Evolutionary conservation across 2,329 filamentous ascomycete genomes (phyloP).

Genomic region (Fusarium nelsonii): DNA sequence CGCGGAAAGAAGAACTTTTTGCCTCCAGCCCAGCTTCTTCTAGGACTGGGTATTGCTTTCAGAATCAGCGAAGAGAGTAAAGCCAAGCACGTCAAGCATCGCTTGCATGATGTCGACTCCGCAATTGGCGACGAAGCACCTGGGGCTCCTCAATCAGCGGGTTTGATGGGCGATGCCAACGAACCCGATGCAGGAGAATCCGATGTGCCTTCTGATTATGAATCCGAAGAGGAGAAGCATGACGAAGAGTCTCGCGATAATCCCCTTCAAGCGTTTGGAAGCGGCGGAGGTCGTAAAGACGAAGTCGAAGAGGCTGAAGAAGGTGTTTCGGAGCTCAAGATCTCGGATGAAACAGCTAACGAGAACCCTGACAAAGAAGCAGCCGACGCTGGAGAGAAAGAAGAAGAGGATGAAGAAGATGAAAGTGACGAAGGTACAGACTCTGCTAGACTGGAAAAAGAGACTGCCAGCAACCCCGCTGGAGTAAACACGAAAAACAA

Average conservation of each 20-base stretch:
- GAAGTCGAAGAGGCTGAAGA: slow-evolving; percentile 47
- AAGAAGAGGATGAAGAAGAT: slow-evolving; percentile 44
- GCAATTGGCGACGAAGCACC: slow-evolving; percentile 28
- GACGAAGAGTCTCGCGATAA: slow-evolving; percentile 53
- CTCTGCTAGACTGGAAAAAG: slow-evolving; percentile 21
- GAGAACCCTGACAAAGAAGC: slow-evolving; percentile 53
- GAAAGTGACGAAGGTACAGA: slow-evolving; percentile 47
- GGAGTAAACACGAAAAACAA: slow-evolving; percentile 18
- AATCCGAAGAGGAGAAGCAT: slow-evolving; percentile 51
- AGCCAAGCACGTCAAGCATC: slow-evolving; percentile 80
- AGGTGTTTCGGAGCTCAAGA: slow-evolving; percentile 44
- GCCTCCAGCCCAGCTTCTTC: slow-evolving; percentile 85
- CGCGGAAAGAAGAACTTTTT: slow-evolving; percentile 91
- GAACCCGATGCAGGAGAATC: slow-evolving; percentile 45
- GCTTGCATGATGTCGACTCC: slow-evolving; percentile 49
- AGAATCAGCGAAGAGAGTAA: slow-evolving; percentile 90
- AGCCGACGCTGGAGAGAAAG: slow-evolving; percentile 28
- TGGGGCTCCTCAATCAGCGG: slow-evolving; percentile 42
- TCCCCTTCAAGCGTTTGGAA: slow-evolving; percentile 52
- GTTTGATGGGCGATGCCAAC: slow-evolving; percentile 39
- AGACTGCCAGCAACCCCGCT: slow-evolving; percentile 31
- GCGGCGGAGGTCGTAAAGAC: slow-evolving; percentile 44
- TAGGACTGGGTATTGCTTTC: slow-evolving; percentile 91
- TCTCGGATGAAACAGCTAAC: slow-evolving; percentile 41
- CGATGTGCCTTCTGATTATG: slow-evolving; percentile 50